Base-by-base conservation (phyloP, 2,329 filamentous ascomycete genomes). In the Teratosphaeria zuluensis region DNA sequence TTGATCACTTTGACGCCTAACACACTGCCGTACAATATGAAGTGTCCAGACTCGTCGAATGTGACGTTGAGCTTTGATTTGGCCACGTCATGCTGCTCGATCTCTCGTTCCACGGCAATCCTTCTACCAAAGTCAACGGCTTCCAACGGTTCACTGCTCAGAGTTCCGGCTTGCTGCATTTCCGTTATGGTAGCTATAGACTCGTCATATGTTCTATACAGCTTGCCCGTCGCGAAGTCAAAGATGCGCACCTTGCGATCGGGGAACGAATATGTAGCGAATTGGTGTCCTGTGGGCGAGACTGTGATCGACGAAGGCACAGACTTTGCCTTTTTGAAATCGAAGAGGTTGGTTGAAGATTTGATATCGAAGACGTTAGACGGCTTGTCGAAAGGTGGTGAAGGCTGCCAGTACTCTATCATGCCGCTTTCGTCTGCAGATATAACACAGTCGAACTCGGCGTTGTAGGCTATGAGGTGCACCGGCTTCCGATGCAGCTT, bases 1-100 rank as follows among this genome's bases (percentile, higher is more conserved):
- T 99, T 99, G 73, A 99, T 82, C 28, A 97, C 92, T 75, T 99
- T 99, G 69, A 92, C 84, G 24, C 95, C 94, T 51, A 92, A 78
- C 65, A 99, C 87, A 11, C 92, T 95, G 35, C 94, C 94, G 69
- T 96, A 99, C 38, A 96, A 78, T 63, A 99, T 85, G 73, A 99
- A 99, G 72, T 99, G 86, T 4, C 92, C 89, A 1, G 92, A 96
- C 75, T 99, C 94, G 72, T 99, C 94, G 71, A 97, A 99, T 38
- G 92, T 85, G 62, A 97, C 84, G 70, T 95, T 97, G 63, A 87
- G 82, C 65, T 89, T 89, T 19, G 42, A 48, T 66, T 84, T 80
- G 53, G 82, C 82, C 38, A 89, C 76, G 0, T 80, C 73, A 12
- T 85, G 79, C 30, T 84, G 85, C 67, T 96, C 91, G 4, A 97